Conservation (phyloP, 129 eudicot genomes). For the Escallonia rubra region DNA sequence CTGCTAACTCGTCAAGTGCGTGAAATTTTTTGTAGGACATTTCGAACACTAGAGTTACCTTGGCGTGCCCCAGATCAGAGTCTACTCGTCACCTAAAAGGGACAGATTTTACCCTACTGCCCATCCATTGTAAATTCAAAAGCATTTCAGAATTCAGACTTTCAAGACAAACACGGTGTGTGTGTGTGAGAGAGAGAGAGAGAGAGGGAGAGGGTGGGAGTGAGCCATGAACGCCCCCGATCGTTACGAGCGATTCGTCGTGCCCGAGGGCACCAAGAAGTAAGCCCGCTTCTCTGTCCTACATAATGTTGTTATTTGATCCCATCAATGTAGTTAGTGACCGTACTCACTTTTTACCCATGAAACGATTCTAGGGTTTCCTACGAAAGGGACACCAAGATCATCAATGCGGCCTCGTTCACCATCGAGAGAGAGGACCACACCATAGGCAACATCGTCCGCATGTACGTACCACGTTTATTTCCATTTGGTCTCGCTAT, state of each 20-base stretch:
- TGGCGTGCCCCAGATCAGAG: too few species aligned
- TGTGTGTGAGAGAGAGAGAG: too few species aligned
- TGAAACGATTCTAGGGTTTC: conserved; percentile 59
- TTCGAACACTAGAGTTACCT: too few species aligned
- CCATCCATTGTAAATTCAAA: too few species aligned
- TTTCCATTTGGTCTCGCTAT: neutral
- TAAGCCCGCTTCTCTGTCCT: conserved; percentile 13
- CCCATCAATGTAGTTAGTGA: too few species aligned
- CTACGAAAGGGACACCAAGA: conserved; percentile 90
- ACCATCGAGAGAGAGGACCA: conserved; percentile 95
- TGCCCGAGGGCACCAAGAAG: conserved; percentile 85
- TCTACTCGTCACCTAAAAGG: too few species aligned
- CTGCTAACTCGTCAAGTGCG: too few species aligned
- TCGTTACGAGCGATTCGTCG: conserved; percentile 86
- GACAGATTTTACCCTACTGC: too few species aligned
- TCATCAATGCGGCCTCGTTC: conserved; percentile 87
- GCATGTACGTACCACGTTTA: conserved; percentile 39
- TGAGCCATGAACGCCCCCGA: conserved; percentile 76
- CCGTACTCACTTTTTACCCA: neutral
- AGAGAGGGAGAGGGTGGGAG: neutral
- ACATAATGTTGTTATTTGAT: neutral
- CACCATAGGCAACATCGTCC: conserved; percentile 88
- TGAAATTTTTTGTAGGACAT: too few species aligned
- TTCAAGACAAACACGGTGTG: too few species aligned
- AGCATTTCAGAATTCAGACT: too few species aligned